Base-by-base conservation (phyloP, 345 rosid genomes). In the Iberis pinnata region DNA sequence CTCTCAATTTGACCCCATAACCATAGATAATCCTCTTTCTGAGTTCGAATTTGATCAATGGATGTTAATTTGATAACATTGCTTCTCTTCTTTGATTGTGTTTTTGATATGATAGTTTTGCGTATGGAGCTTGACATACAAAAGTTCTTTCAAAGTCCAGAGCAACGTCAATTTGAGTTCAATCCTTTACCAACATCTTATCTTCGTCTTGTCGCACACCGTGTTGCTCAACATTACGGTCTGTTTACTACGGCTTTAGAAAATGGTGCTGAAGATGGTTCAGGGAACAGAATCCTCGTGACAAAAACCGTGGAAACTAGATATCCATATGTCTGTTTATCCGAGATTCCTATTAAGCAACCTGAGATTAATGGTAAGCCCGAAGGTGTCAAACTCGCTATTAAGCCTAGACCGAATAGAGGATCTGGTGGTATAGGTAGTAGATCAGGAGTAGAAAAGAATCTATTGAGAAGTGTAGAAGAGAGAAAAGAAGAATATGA, bases 401-500 rank as follows among this genome's bases (percentile, higher is more conserved):
- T 85, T 32, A 78, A 78, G 82, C 82, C 78, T 48, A 74, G 87
- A 59, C 83, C 95, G 12, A 64, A 71, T 44, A 76, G 66, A 48
- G 77, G 84, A 42, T 69, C 75, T 67, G 56, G 47, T 55, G 63
- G 74, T 67, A 76, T 31, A 16, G 78, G 73, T 27, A 77, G 75
- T 67, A 85, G 76, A 33, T 49, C 52, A 32, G 88, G 84, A 47
- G 41, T 61, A 1, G 84, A 78, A 49, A 64, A 53, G 68, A 73
- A 49, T 75, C 72, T 61, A 8, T 48, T 76, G 67, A 86, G 88
- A 75, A 88, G 78, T 51, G 77, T 92, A 44, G 98, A 88, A 35
- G 94, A 92, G 83, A 85, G 98, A 72, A 88, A 77, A 76, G 97
- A 92, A 43, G 94, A 92, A 62, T 92, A 92, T 68, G 98, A 88